phyloP scores from a whole-genome alignment of 352 stramenopile genomes.

The Globisporangium emineosum region DNA sequence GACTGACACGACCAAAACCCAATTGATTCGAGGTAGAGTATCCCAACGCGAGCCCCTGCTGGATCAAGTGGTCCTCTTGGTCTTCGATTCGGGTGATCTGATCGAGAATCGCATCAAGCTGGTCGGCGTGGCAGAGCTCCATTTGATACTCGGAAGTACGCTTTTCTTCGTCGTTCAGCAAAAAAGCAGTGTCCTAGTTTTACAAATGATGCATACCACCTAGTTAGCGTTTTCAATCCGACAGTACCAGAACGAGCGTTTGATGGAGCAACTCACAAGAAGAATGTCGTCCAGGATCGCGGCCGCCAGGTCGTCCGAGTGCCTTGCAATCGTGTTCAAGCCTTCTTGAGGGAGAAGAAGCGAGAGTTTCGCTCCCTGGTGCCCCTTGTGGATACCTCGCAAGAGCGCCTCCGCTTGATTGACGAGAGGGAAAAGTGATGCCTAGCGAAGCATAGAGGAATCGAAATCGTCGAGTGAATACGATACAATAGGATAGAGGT shows the following conservation, averaged over 20 bases:
- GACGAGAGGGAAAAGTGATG: conserved; percentile 49
- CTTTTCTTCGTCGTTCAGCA: conserved; percentile 56
- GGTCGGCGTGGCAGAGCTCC: conserved; percentile 23
- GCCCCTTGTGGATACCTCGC: conserved; percentile 32
- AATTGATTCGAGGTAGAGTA: conserved; percentile 19
- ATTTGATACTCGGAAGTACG: conserved; percentile 24
- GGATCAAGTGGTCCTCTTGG: conserved; percentile 35
- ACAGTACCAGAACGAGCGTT: background rate
- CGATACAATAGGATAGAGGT: background rate
- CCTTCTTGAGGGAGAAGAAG: conserved; percentile 34
- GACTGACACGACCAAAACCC: background rate
- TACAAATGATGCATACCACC: background rate
- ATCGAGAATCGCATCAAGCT: conserved; percentile 49
- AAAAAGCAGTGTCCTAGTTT: conserved; percentile 49
- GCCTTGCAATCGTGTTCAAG: conserved; percentile 35
- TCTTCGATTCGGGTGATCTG: conserved; percentile 48
- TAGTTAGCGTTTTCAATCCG: background rate
- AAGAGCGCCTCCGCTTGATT: conserved; percentile 50
- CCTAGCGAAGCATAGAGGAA: conserved; percentile 13
- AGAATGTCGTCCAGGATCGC: conserved; percentile 64
- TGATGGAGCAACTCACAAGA: conserved; percentile 28
- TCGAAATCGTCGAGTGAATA: background rate
- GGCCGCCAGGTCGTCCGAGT: conserved; percentile 51
- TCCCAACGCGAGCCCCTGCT: conserved; percentile 32
- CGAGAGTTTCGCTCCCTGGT: conserved; percentile 35